Evolutionary conservation across 164 flowering plant genomes (phyloP), one percentile per base, ranked within the genome.

Genomic region (Aristolochia californica): DNA sequence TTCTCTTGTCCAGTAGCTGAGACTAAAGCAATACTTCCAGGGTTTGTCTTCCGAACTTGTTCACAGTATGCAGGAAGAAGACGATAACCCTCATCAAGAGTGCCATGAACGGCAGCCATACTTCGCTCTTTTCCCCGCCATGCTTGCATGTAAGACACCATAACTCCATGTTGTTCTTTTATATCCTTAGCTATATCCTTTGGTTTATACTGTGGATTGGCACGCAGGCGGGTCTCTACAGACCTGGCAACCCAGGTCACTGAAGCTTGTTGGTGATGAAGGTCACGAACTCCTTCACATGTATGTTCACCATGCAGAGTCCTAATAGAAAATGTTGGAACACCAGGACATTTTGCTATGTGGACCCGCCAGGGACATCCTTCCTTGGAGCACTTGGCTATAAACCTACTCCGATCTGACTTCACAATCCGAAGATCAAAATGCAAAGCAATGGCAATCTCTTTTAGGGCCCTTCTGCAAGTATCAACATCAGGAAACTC

Each of bases 351-450:
- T 66, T 91, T 91, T 14, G 98, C 95, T 23, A 82, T 94, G 75
- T 91, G 98, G 58, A 91, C 76, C 65, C 98, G 95, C 98, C 98
- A 91, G 4, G 98, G 98, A 67, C 98, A 91, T 43, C 98, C 98
- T 63, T 88, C 95, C 66, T 78, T 88, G 21, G 96, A 82, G 68
- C 98, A 91, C 66, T 83, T 88, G 59, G 98, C 98, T 62, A 88
- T 91, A 69, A 91, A 87, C 10, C 98, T 83, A 68, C 94, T 84
- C 44, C 98, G 78, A 69, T 91, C 98, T 20, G 97, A 91, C 72
- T 91, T 91, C 63, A 91, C 97, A 27, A 87, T 91, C 47, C 98
- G 87, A 62, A 91, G 85, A 69, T 91, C 95, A 75, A 91, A 91
- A 70, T 87, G 98, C 66, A 87, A 55, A 27, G 91, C 93, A 66